Percentiles rank a stretch among this genome's conserved stretches.
Evolutionary conservation across 2,329 filamentous ascomycete genomes (phyloP).

Genomic region (Aureobasidium musti): DNA sequence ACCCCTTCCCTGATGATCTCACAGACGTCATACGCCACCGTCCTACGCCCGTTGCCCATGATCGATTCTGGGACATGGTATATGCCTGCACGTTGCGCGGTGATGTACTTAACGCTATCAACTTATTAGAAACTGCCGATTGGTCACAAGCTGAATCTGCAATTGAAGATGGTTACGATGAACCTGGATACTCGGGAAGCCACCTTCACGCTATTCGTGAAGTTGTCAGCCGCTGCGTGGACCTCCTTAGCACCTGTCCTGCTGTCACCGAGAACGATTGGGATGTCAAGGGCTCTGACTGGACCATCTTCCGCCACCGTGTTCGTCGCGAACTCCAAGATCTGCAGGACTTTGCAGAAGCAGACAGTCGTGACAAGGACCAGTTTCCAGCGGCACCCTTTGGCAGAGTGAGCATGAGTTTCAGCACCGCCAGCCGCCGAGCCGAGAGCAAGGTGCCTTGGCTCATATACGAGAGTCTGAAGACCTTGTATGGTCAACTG

Average conservation of each 20-base stretch:
- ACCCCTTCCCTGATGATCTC: slow-evolving; percentile 68
- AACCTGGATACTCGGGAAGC: slow-evolving; percentile 69
- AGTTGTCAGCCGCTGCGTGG: slow-evolving; percentile 67
- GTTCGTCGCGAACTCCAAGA: slow-evolving; percentile 68
- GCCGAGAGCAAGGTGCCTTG: slow-evolving; percentile 86
- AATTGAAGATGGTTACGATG: slow-evolving; percentile 58
- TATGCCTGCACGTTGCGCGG: slow-evolving; percentile 74
- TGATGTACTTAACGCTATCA: slow-evolving; percentile 66
- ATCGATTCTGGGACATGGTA: slow-evolving; percentile 83
- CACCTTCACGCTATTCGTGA: slow-evolving; percentile 77
- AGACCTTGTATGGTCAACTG: slow-evolving; percentile 76
- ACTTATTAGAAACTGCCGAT: slow-evolving; percentile 70
- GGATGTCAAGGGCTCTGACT: slow-evolving; percentile 79
- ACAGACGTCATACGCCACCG: slow-evolving; percentile 63
- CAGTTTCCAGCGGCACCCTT: slow-evolving; percentile 39
- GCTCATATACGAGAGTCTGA: slow-evolving; percentile 83
- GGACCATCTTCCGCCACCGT: slow-evolving; percentile 79
- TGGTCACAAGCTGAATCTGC: slow-evolving; percentile 73
- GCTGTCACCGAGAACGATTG: slow-evolving; percentile 67
- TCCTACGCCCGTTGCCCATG: slow-evolving; percentile 74
- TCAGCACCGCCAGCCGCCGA: slow-evolving; percentile 67
- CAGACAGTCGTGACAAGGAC: slow-evolving; percentile 56
- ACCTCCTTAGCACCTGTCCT: slow-evolving; percentile 73
- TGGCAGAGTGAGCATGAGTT: slow-evolving; percentile 58
- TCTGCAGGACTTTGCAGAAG: slow-evolving; percentile 77